A percentile compares a stretch with the other conserved stretches of the same genome.
phyloP scores from a whole-genome alignment of 768 basidiomycete species.

The Amylocystis lapponica region DNA sequence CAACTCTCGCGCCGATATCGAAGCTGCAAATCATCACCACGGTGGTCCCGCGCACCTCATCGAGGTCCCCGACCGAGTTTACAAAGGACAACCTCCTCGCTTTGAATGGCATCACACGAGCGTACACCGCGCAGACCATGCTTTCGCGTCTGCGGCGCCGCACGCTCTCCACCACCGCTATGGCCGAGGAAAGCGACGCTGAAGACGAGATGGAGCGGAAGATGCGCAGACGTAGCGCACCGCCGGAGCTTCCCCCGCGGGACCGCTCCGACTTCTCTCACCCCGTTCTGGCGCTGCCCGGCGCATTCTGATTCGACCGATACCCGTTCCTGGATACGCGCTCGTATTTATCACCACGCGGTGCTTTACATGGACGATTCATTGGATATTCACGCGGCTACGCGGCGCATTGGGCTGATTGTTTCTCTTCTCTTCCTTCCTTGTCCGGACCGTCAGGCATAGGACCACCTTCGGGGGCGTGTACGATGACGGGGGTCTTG shows the following conservation, averaged over 20 bases:
- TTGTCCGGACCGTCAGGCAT: too few species aligned
- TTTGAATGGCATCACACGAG: slow-evolving; percentile 39
- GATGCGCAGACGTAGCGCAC: slow-evolving; percentile 49
- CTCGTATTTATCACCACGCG: background rate
- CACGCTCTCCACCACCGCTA: slow-evolving; percentile 33
- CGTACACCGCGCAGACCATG: slow-evolving; percentile 60
- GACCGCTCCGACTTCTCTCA: slow-evolving; percentile 53
- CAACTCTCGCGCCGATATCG: slow-evolving; percentile 24
- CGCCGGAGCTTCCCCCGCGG: slow-evolving; percentile 49
- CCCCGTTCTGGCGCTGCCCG: slow-evolving; percentile 51
- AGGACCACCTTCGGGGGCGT: background rate
- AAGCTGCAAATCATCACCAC: slow-evolving; percentile 43
- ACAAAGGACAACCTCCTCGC: slow-evolving; percentile 48
- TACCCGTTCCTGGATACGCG: background rate
- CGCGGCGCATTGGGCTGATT: slow-evolving; percentile 2
- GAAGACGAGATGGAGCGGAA: slow-evolving; percentile 34
- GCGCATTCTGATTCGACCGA: slow-evolving; percentile 43
- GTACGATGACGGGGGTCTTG: background rate
- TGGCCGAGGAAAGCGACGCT: slow-evolving; percentile 14
- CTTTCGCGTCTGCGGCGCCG: slow-evolving; percentile 57
- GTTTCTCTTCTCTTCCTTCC: slow-evolving; percentile 1
- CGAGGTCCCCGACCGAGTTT: slow-evolving; percentile 39
- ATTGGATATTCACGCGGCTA: slow-evolving; percentile 1
- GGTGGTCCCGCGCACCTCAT: slow-evolving; percentile 41
- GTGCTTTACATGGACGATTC: background rate